These are phyloP conservation scores for Penicillium maclennaniae DNA, from an alignment of 495 filamentous ascomycete genomes.

Conservation along the genomic window DNA sequence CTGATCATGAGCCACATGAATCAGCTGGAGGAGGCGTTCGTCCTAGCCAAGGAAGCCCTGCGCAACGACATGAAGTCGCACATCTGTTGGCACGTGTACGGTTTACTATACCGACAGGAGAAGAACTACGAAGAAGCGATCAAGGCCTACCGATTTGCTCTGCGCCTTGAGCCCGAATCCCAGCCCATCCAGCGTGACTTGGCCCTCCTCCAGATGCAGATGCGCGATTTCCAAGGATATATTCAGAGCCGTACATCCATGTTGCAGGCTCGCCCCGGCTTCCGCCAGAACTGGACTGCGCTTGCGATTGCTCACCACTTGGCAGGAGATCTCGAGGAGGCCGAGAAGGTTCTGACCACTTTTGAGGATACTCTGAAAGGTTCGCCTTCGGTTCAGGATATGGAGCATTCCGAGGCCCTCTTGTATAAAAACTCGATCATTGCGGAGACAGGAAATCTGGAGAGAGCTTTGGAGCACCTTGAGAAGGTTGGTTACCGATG, in stretches of 20 bases:
- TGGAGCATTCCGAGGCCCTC: constrained; percentile 92
- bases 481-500: constrained; percentile 70
- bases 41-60: constrained; percentile 83
- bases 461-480: constrained; percentile 82
- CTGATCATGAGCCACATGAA: constrained; percentile 90
- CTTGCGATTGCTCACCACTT: constrained; percentile 91
- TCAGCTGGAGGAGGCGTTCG: constrained; percentile 89
- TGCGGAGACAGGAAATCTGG: constrained; percentile 74
- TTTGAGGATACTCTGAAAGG: constrained; percentile 89
- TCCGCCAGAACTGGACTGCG: constrained; percentile 93
- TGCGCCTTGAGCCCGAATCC: constrained; percentile 88
- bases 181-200: constrained; percentile 92
- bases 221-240: constrained; percentile 93
- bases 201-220: constrained; percentile 89
- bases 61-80: constrained; percentile 97
- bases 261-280: constrained; percentile 71
- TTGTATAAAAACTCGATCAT: constrained; percentile 97
- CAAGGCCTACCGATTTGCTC: constrained; percentile 94
- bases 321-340: constrained; percentile 73
- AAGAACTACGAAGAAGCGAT: constrained; percentile 99
- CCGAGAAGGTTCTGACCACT: constrained; percentile 84
- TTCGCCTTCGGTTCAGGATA: constrained; percentile 68
- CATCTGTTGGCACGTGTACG: constrained; percentile 99
- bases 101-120: constrained; percentile 82
- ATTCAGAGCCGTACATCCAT: constrained; percentile 80